Conservation (phyloP, 1,139 yeast species). For the Zygotorulaspora mrakii region DNA sequence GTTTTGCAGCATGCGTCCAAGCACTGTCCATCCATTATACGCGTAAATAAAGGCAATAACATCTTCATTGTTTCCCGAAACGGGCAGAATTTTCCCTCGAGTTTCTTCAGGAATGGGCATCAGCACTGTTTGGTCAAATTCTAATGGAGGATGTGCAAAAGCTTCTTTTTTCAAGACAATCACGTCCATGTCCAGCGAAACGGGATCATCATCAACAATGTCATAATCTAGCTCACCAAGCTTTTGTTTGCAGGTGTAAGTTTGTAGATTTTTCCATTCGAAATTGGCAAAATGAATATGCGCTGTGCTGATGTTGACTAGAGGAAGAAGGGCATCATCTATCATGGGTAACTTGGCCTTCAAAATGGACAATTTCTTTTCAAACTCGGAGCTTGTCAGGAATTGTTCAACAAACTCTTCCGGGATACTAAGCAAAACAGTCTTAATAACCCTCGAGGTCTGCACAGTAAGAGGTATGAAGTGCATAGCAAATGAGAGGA, state of each 20-base stretch:
- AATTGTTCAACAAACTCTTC: constrained; percentile 53
- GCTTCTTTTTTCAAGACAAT: constrained; percentile 42
- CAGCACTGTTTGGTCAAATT: constrained; percentile 40
- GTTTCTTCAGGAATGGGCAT: constrained; percentile 53
- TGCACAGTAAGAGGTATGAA: constrained; percentile 57
- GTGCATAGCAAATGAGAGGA: constrained; percentile 59
- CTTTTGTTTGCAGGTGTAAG: constrained; percentile 50
- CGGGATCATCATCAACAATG: constrained; percentile 33
- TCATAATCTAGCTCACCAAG: constrained; percentile 36
- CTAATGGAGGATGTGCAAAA: constrained; percentile 43
- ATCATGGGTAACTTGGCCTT: constrained; percentile 67
- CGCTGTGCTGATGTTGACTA: constrained; percentile 56
- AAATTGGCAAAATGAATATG: constrained; percentile 65
- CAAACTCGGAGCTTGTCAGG: constrained; percentile 53
- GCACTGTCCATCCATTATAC: constrained; percentile 81
- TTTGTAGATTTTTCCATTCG: constrained; percentile 55
- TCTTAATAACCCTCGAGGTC: constrained; percentile 49
- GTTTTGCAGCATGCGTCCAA: constrained; percentile 75
- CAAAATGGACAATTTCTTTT: constrained; percentile 54
- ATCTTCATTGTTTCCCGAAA: constrained; percentile 39
- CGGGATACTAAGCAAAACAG: constrained; percentile 54
- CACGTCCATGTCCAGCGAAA: constrained; percentile 27
- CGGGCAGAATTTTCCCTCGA: constrained; percentile 62
- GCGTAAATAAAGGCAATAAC: constrained; percentile 68
- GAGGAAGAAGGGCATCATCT: constrained; percentile 53